phyloP scores from a whole-genome alignment of 192 early-diverging fungal species.

The Allomyces javanicus region DNA sequence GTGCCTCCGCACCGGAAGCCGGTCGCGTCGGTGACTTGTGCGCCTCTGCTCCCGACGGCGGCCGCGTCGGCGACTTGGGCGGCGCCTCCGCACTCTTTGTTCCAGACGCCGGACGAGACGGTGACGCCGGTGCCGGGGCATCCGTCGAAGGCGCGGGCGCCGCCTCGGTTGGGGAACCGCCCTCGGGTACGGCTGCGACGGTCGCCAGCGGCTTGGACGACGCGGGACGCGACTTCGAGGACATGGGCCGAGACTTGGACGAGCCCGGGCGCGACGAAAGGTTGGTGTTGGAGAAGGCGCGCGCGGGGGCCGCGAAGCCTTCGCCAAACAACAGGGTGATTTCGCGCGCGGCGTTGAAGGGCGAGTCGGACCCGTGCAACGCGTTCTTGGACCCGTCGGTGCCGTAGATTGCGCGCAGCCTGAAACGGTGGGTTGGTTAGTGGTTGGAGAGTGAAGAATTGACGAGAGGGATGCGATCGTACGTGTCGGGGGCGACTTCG shows the following conservation, averaged over 20 bases:
- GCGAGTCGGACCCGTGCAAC: slow-evolving; percentile 37
- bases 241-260: not conserved
- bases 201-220: not conserved
- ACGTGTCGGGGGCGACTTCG: slow-evolving; percentile 28
- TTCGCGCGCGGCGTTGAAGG: slow-evolving; percentile 25
- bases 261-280: not conserved
- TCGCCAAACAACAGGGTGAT: slow-evolving; percentile 27
- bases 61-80: not conserved
- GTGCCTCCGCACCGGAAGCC: not conserved
- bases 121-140: not conserved
- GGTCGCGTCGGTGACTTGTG: not conserved
- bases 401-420: slow-evolving; percentile 32
- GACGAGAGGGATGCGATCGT: not conserved
- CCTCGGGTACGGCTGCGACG: not conserved
- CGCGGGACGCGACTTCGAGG: not conserved
- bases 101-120: not conserved
- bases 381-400: slow-evolving; percentile 30
- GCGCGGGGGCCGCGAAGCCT: too few species aligned
- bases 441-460: too few species aligned
- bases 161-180: not conserved
- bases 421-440: slow-evolving; percentile 1
- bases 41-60: not conserved
- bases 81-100: not conserved
- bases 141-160: not conserved
- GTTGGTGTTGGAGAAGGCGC: not conserved